Evolutionary conservation across 139 green algal species (phyloP).

Genomic region (Micractinium conductrix): DNA sequence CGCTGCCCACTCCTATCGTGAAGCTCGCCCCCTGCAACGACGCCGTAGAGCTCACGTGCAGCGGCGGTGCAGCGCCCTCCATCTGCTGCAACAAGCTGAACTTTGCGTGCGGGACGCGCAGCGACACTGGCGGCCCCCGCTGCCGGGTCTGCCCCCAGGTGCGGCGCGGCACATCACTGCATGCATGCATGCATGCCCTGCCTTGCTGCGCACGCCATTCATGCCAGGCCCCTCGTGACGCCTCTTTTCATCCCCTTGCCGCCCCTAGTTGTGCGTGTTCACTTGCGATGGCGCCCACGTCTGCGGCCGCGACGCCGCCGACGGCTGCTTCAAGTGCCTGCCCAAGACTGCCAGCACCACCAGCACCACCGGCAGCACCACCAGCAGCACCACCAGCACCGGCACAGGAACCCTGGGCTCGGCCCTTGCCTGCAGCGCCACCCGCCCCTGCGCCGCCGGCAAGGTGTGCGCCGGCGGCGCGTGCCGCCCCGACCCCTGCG

Average conservation of each 20-base stretch:
- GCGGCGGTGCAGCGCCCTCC: neutral
- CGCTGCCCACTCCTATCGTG: neutral
- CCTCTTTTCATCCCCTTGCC: too few relatives aligned
- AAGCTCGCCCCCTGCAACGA: neutral
- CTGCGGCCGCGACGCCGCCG: neutral
- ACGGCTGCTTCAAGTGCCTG: constrained; percentile 5
- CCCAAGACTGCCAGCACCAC: neutral
- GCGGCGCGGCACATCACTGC: too few relatives aligned
- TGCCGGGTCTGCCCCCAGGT: too few relatives aligned
- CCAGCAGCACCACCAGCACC: neutral
- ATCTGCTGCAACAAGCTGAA: constrained; percentile 11
- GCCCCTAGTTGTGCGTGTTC: neutral
- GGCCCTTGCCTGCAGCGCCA: too few relatives aligned
- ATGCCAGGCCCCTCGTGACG: too few relatives aligned
- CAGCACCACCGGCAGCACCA: neutral
- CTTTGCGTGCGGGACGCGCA: constrained; percentile 7
- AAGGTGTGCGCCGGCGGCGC: too few relatives aligned
- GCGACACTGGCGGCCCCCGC: neutral
- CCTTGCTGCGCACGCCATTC: too few relatives aligned
- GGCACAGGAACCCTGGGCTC: too few relatives aligned
- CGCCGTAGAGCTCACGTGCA: neutral
- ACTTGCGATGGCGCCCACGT: neutral
- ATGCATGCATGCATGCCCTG: too few relatives aligned
- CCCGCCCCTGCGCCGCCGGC: too few relatives aligned
- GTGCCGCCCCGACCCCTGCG: too few relatives aligned